Conservation (phyloP, 2,329 filamentous ascomycete species). For the Cercospora sp. region DNA sequence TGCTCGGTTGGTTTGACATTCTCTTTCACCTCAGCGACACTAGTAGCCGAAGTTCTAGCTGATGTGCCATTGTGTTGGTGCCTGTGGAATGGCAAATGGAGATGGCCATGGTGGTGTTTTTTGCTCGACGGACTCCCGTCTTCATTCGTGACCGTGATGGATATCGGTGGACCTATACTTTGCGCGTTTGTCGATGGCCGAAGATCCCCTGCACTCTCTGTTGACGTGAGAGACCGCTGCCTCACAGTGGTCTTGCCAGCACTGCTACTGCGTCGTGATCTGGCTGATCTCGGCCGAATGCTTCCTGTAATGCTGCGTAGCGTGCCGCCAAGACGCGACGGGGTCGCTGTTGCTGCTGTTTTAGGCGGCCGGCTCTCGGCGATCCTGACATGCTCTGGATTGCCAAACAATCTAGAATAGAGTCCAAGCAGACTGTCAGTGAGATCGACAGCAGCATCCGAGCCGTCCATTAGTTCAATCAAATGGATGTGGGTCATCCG, state of each 20-base stretch:
- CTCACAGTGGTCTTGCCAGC: constrained; percentile 43
- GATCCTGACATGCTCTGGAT: constrained; percentile 45
- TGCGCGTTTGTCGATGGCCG: constrained; percentile 23
- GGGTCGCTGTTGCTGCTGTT: constrained; percentile 26
- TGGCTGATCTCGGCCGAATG: constrained; percentile 54
- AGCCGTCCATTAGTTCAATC: constrained; percentile 78
- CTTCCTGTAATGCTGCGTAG: constrained; percentile 64
- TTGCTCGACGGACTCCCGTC: constrained; percentile 42
- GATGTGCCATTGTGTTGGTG: constrained; percentile 15
- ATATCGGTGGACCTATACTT: constrained; percentile 53
- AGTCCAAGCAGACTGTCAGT: constrained; percentile 81
- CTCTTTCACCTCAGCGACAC: constrained; percentile 13
- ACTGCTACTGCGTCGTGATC: constrained; percentile 41
- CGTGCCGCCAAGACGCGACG: constrained; percentile 36
- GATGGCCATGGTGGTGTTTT: constrained; percentile 40
- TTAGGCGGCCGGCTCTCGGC: constrained; percentile 52
- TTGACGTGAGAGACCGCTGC: constrained; percentile 23
- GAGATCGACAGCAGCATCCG: constrained; percentile 81
- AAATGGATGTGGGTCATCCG: constrained; percentile 93
- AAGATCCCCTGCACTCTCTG: constrained; percentile 25
- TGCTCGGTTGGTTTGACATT: constrained; percentile 22
- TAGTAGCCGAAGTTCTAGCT: constrained; percentile 19
- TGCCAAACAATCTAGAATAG: constrained; percentile 78
- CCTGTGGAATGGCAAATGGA: constrained; percentile 38
- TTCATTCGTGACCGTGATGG: constrained; percentile 75